Percentiles rank a stretch among this genome's conserved stretches.
phyloP scores from a whole-genome alignment of 2,329 filamentous ascomycete genomes.

The Fusarium caatingaense region DNA sequence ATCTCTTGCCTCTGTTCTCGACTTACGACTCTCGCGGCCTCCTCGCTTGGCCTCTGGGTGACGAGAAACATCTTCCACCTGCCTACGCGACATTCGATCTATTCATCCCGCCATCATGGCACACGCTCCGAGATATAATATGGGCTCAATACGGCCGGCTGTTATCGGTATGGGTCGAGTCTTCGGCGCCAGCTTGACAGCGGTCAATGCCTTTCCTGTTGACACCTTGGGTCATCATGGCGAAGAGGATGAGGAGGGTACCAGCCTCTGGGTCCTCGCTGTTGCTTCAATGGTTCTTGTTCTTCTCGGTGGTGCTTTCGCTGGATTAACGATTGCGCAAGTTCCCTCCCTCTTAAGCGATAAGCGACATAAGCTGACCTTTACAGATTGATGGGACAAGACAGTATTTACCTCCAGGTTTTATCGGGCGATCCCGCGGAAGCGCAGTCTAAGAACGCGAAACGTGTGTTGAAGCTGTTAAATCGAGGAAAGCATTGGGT shows the following conservation, averaged over 20 bases:
- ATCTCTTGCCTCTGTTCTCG: background rate
- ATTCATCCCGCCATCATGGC: conserved; percentile 41
- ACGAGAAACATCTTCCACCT: conserved; percentile 2
- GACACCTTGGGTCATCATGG: conserved; percentile 55
- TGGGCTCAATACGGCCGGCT: conserved; percentile 58
- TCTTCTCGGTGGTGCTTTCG: conserved; percentile 90
- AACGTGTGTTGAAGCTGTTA: conserved; percentile 81
- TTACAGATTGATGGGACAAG: conserved; percentile 72
- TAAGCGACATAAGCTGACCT: conserved; percentile 35
- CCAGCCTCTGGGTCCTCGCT: conserved; percentile 83
- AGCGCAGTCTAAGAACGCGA: conserved; percentile 86
- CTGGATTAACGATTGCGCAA: conserved; percentile 89
- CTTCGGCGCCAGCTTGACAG: conserved; percentile 62
- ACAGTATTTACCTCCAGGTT: conserved; percentile 97
- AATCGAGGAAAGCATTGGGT: conserved; percentile 98
- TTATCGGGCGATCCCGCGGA: conserved; percentile 87
- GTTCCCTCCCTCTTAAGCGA: conserved; percentile 49
- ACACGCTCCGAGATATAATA: conserved; percentile 53
- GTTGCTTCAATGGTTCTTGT: conserved; percentile 83
- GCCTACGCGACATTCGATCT: background rate
- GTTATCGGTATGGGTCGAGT: conserved; percentile 64
- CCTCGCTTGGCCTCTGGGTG: conserved; percentile 5
- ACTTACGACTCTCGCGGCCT: conserved; percentile 12
- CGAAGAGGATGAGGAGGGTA: conserved; percentile 64
- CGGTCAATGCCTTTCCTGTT: conserved; percentile 61